phyloP scores from a whole-genome alignment of 257 asterid species.

The Forsythia suspensa region DNA sequence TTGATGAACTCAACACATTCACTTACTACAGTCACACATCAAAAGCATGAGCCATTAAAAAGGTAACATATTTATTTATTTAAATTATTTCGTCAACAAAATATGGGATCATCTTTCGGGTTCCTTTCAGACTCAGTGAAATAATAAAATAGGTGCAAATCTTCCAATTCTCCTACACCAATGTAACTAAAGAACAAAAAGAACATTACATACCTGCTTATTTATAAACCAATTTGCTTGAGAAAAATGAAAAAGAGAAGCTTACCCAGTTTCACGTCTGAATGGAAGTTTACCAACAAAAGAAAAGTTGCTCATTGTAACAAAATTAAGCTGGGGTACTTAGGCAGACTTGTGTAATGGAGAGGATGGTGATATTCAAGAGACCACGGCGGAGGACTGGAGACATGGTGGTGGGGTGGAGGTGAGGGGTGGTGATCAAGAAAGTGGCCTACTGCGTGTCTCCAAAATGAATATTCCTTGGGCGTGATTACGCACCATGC shows the following conservation, averaged over 20 bases:
- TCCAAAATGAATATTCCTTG: no score
- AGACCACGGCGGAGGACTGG: no score
- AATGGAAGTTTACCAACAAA: constrained; percentile 32
- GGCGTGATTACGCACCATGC: no score
- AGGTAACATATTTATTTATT: no score
- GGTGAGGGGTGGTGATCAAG: no score
- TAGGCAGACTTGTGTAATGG: not conserved
- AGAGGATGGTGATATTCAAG: not conserved
- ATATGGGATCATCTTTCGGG: not conserved
- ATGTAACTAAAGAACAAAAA: not conserved
- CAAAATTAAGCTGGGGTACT: not conserved
- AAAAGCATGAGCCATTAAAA: no score
- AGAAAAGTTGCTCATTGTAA: not conserved
- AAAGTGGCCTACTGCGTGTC: no score
- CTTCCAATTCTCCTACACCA: constrained; percentile 12
- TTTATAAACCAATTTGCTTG: no score
- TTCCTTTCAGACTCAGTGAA: constrained; percentile 12
- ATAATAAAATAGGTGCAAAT: not conserved
- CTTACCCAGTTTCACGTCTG: constrained; percentile 36
- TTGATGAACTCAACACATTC: no score
- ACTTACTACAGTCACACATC: no score
- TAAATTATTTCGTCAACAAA: no score
- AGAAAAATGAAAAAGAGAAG: not conserved
- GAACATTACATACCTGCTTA: not conserved
- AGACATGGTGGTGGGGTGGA: no score